These are phyloP conservation scores for Trichoderma reesei DNA, from an alignment of 495 filamentous ascomycete genomes.

Conservation along the genomic window DNA sequence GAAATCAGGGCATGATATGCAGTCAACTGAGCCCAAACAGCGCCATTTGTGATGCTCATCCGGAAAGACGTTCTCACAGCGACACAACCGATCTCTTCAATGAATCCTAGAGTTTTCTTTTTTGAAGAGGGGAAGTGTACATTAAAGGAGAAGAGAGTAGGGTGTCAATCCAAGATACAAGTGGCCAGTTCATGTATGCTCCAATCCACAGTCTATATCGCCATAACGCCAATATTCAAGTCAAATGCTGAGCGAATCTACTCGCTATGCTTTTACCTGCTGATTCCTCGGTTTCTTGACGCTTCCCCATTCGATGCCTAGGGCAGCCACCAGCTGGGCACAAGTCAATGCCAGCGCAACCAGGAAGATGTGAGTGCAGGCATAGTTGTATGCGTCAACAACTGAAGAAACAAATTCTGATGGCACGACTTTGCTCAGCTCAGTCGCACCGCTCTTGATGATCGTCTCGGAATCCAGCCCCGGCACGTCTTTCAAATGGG, in stretches of 20 bases:
- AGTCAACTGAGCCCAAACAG: no score
- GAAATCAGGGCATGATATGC: no score
- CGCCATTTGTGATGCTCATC: no score
- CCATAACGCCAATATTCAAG: no score
- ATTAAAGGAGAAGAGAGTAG: no score
- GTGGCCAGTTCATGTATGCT: no score
- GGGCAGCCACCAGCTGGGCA: conserved; percentile 37
- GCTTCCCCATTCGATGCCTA: conserved; percentile 53
- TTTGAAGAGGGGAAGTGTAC: no score
- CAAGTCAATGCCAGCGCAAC: conserved; percentile 45
- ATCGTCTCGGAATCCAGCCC: conserved; percentile 38
- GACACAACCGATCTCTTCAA: no score
- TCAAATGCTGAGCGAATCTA: background rate
- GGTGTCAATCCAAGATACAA: no score
- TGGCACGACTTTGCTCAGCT: conserved; percentile 35
- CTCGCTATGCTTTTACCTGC: background rate
- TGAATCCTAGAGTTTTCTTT: no score
- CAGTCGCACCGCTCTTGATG: conserved; percentile 48
- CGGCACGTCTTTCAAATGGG: conserved; percentile 34
- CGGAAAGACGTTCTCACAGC: no score
- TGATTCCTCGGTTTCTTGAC: conserved; percentile 36
- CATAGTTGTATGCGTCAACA: conserved; percentile 47
- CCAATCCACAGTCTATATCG: no score
- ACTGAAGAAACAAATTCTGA: conserved; percentile 31
- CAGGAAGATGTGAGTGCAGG: conserved; percentile 43